phyloP scores from a whole-genome alignment of 2,329 filamentous ascomycete genomes.

The Colletotrichum somersetense region DNA sequence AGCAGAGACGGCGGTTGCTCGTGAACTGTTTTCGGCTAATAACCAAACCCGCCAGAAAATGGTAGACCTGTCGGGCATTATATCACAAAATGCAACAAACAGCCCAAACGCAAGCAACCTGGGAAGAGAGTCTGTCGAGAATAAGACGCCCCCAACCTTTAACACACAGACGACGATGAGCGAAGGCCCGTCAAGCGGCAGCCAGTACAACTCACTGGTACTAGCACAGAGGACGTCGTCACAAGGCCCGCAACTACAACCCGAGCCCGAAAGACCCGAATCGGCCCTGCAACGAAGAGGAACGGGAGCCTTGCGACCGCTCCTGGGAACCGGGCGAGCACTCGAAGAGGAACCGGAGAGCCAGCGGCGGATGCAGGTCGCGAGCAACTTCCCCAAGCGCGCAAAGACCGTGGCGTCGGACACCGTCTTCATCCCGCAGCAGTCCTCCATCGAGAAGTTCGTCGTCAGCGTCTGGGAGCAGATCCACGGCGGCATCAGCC shows the following conservation, averaged over 20 bases:
- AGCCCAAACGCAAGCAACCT: slow-evolving; percentile 23
- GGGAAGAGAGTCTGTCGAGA: slow-evolving; percentile 17
- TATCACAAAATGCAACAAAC: slow-evolving; percentile 36
- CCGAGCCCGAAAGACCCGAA: slow-evolving; percentile 1
- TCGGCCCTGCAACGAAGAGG: slow-evolving; percentile 31
- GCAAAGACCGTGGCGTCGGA: slow-evolving; percentile 35
- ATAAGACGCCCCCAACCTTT: slow-evolving; percentile 5
- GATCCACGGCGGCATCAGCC: slow-evolving; percentile 48
- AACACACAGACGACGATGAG: slow-evolving; percentile 9
- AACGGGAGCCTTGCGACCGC: slow-evolving; percentile 32
- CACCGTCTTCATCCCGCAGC: slow-evolving; percentile 36
- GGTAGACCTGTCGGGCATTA: slow-evolving; percentile 42
- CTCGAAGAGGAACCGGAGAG: slow-evolving; percentile 37
- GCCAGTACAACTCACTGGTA: slow-evolving; percentile 14
- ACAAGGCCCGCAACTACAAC: background rate
- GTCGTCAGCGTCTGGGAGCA: slow-evolving; percentile 52
- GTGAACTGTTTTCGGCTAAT: slow-evolving; percentile 25
- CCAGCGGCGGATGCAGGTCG: slow-evolving; percentile 42
- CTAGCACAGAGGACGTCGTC: slow-evolving; percentile 17
- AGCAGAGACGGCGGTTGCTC: slow-evolving; percentile 1
- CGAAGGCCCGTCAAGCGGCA: slow-evolving; percentile 18
- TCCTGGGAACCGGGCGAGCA: slow-evolving; percentile 11
- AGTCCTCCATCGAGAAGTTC: slow-evolving; percentile 48
- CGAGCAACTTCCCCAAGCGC: slow-evolving; percentile 43
- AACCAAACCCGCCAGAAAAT: slow-evolving; percentile 38